A percentile compares a stretch with the other conserved stretches of the same genome.
phyloP scores from a whole-genome alignment of 192 early-diverging fungal species.

The Umbelopsis sp. region DNA sequence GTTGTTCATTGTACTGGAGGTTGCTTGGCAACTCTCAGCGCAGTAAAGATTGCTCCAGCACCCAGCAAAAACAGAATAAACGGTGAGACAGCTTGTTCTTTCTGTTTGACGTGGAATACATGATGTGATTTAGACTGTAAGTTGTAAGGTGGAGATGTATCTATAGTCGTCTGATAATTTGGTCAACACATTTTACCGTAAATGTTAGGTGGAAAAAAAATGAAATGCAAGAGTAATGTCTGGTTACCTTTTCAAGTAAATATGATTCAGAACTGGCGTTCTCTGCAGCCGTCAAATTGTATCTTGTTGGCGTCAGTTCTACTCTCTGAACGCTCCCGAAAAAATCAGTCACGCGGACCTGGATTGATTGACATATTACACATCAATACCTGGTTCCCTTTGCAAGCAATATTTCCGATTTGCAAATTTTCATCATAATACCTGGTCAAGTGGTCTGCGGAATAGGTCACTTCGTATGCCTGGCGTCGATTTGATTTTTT shows the following conservation, averaged over 20 bases:
- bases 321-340: slow-evolving; percentile 94
- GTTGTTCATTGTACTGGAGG: background rate
- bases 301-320: slow-evolving; percentile 68
- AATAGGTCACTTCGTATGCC: slow-evolving; percentile 88
- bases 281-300: slow-evolving; percentile 22
- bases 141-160: background rate
- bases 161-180: background rate
- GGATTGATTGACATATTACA: slow-evolving; percentile 6
- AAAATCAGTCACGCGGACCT: slow-evolving; percentile 90
- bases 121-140: background rate
- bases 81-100: background rate
- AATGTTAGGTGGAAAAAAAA: too few species aligned
- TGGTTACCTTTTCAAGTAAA: slow-evolving; percentile 8
- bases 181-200: background rate
- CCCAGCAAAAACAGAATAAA: slow-evolving; percentile 1
- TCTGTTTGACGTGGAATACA: slow-evolving; percentile 6
- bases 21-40: background rate
- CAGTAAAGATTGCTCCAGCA: background rate
- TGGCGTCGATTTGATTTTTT: slow-evolving; percentile 77
- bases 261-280: slow-evolving; percentile 13
- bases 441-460: slow-evolving; percentile 74
- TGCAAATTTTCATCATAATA: slow-evolving; percentile 35
- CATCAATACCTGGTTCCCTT: background rate
- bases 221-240: too few species aligned
- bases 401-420: background rate